Evolutionary conservation across 2,329 filamentous ascomycete genomes (phyloP), one percentile per base, ranked within the genome.

Genomic region (Sarocladiaceae sp.): DNA sequence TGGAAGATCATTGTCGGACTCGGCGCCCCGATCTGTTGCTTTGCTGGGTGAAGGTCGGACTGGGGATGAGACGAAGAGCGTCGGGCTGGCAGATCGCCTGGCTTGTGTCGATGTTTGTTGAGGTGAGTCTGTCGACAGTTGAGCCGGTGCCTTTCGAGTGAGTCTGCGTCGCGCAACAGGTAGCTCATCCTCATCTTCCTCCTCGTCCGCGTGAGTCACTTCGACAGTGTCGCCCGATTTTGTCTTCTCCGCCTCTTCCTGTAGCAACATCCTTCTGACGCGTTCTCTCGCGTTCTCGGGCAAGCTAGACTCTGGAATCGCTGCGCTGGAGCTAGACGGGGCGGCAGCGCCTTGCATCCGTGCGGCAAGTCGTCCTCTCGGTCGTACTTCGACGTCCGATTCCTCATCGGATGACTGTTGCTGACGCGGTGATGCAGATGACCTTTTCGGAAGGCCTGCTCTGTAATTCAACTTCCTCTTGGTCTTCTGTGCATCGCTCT

Each of bases 341-440:
- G 52, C 55, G 11, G 58, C 58, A 8, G 55, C 58, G 37, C 64
- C 76, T 55, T 79, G 76, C 77, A 90, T 83, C 50, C 82, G 76
- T 15, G 85, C 77, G 12, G 85, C 85, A 58, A 89, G 73, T 50
- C 80, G 78, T 22, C 86, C 85, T 52, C 78, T 77, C 1, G 86
- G 86, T 40, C 73, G 71, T 2, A 77, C 53, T 4, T 64, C 60
- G 33, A 64, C 58, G 20, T 69, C 67, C 3, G 65, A 65, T 23
- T 68, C 66, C 46, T 78, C 70, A 12, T 77, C 75, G n/a, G 37
- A 61, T 60, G 22, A 55, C 31, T 50, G 17, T 54, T 53, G 53
- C 52, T 54, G 53, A 18, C 55, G 55, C 29, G 54, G 54, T 40
- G 20, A 49, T 12, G 54, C 39, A n/a, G 33, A 52, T 13, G 29